Evolutionary conservation across 441 rosid genomes (phyloP), one percentile per base, ranked within the genome.

Genomic region (Populus hybrid): DNA sequence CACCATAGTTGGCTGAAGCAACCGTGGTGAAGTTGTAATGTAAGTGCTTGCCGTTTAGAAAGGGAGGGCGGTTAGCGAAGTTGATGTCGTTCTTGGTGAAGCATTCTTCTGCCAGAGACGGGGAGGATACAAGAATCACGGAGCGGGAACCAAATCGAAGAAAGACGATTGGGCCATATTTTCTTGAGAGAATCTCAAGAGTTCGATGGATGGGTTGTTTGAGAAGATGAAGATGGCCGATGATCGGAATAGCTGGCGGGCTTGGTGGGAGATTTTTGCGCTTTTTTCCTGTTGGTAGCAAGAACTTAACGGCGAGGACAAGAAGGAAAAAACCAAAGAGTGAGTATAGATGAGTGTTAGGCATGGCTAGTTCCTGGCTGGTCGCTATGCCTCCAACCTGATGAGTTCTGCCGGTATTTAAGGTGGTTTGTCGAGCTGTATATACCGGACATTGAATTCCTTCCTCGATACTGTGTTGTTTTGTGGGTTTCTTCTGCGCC

Each of bases 171-270:
- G 57, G 7, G 57, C 57, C 57, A 46, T 46, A 46, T 4, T 14
- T 46, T 46, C 20, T 46, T 14, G 57, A 46, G 20, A 46, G 20
- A 10, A 1, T 10, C 20, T 4, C 8, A 21, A 57, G 61, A 32
- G 42, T 32, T 57, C 42, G 68, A 32, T 73, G 28, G 24, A 32
- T 59, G 8, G 76, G 76, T 54, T 12, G 26, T 32, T 73, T 73
- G 18, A 54, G 67, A 38, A 73, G 76, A 32, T 73, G 76, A 36
- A 73, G 76, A 28, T 59, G 76, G 9, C 50, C 76, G 10, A 73
- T 32, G 14, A 73, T 59, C 10, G 67, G 76, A 59, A 73, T 38
- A 11, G 34, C 14, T 38, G 57, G 63, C 16, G 73, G 73, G 57
- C 73, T 70, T 38, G 63, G 63, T 38, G 73, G 63, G 24, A 70